Evolutionary conservation across 148 eudicot genomes (phyloP).

Genomic region (Pouteria glomerata): DNA sequence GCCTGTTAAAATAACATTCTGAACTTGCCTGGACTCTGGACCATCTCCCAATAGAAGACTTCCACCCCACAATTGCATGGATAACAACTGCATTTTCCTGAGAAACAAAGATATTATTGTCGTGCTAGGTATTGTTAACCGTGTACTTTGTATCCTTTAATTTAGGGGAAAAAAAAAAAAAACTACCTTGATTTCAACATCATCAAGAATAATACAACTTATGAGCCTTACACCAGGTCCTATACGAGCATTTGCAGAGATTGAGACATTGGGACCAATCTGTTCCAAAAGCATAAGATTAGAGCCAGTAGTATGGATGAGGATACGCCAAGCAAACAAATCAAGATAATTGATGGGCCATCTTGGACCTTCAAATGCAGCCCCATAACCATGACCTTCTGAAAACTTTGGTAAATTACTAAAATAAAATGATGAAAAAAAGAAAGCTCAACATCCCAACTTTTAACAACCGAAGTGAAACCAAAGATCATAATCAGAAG

Average conservation of each 20-base stretch:
- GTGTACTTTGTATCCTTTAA: conserved; percentile 9
- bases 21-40: conserved; percentile 58
- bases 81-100: conserved; percentile 72
- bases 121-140: not conserved
- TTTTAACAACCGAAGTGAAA: not conserved
- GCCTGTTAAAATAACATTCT: not conserved
- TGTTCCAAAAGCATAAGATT: conserved; percentile 19
- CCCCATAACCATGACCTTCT: not conserved
- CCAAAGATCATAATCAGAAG: not conserved
- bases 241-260: conserved; percentile 68
- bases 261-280: conserved; percentile 75
- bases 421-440: not conserved
- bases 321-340: not conserved
- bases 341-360: not conserved
- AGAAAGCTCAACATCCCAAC: not conserved
- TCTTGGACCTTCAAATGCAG: not conserved
- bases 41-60: conserved; percentile 65
- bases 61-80: conserved; percentile 67
- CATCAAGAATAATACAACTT: conserved; percentile 61
- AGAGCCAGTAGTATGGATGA: conserved; percentile 3
- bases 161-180: too few species aligned
- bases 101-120: conserved; percentile 6
- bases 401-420: not conserved
- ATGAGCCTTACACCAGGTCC: conserved; percentile 69
- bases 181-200: conserved; percentile 64